Percentiles rank a stretch among this genome's conserved stretches.
These are phyloP conservation scores for Rubia tinctorum DNA, from an alignment of 305 asterid species.

Conservation along the genomic window DNA sequence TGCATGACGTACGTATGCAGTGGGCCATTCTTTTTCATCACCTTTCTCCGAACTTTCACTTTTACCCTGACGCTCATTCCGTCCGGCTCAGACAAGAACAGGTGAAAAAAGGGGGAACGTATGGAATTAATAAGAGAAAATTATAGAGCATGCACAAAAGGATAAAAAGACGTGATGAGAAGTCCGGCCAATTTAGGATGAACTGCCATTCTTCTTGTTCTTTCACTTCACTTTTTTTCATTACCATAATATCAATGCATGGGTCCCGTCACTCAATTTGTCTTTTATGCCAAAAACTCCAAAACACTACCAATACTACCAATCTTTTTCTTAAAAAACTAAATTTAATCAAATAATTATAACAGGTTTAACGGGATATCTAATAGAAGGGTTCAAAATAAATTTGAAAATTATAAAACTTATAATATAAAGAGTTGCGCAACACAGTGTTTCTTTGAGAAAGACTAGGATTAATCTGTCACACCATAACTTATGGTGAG, in stretches of 20 bases:
- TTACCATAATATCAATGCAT: not conserved
- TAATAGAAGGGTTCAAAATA: too few relatives aligned
- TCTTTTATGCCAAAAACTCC: conserved; percentile 1
- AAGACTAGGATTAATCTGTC: too few relatives aligned
- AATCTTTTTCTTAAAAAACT: too few relatives aligned
- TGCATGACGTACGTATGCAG: too few relatives aligned
- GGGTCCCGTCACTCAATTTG: conserved; percentile 5
- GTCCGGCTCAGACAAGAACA: too few relatives aligned
- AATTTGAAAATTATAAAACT: too few relatives aligned
- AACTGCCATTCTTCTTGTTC: not conserved
- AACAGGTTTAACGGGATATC: too few relatives aligned
- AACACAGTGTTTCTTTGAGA: too few relatives aligned
- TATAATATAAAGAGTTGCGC: too few relatives aligned
- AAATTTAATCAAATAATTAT: too few relatives aligned
- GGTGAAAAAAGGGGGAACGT: not conserved
- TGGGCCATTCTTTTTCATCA: not conserved
- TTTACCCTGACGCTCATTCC: not conserved
- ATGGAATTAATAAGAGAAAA: not conserved
- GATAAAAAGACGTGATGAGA: not conserved
- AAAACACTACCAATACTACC: too few relatives aligned
- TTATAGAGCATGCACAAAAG: not conserved
- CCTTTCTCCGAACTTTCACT: not conserved
- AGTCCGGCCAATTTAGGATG: not conserved
- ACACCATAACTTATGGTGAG: too few relatives aligned
- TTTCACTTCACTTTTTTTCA: not conserved